Conservation (phyloP, 2,329 filamentous ascomycete genomes). For the Colletotrichum cuscutae region DNA sequence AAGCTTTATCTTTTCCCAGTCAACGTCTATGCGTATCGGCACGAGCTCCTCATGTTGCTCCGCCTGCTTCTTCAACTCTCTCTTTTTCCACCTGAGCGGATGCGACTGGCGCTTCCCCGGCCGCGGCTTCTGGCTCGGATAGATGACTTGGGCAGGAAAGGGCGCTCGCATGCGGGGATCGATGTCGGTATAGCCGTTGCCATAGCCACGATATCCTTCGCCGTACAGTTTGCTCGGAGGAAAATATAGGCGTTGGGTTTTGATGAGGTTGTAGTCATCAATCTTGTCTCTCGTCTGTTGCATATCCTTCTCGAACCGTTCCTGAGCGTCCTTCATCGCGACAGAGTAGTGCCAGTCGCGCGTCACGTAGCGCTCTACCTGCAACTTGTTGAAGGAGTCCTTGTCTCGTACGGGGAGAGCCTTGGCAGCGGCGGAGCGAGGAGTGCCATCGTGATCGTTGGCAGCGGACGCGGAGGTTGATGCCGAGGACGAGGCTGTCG, state of each 20-base stretch:
- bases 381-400: conserved; percentile 63
- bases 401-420: conserved; percentile 61
- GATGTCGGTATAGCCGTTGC: conserved; percentile 83
- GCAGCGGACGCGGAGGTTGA: conserved; percentile 42
- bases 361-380: conserved; percentile 64
- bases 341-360: conserved; percentile 66
- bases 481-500: conserved; percentile 45
- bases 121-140: conserved; percentile 80
- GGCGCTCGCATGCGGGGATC: conserved; percentile 30
- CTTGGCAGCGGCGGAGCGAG: conserved; percentile 31
- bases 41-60: conserved; percentile 93
- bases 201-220: conserved; percentile 87
- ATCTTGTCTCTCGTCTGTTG: conserved; percentile 74
- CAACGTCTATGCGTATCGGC: conserved; percentile 90
- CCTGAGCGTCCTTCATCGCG: conserved; percentile 61
- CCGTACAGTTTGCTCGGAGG: conserved; percentile 70
- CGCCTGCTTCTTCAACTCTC: conserved; percentile 85
- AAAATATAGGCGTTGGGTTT: conserved; percentile 64
- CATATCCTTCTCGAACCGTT: conserved; percentile 66
- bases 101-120: conserved; percentile 81
- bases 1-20: conserved; percentile 94
- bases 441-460: conserved; percentile 33
- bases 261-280: conserved; percentile 74
- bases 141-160: conserved; percentile 64
- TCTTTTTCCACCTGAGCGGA: conserved; percentile 77